phyloP scores from a whole-genome alignment of 2,329 filamentous ascomycete genomes.

The Phaeomoniella chlamydospora region DNA sequence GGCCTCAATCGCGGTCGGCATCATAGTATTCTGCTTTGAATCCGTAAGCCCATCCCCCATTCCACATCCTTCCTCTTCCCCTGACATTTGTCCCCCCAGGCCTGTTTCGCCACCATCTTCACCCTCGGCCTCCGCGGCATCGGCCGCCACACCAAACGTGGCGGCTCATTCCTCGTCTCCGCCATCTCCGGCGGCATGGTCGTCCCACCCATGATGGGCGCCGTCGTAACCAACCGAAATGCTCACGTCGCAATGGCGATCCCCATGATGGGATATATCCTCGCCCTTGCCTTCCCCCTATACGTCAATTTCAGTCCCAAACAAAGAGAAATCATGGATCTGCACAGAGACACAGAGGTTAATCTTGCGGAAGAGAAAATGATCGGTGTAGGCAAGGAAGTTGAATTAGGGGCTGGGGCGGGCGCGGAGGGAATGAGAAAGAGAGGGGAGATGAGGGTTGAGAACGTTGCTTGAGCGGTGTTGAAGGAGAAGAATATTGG shows the following conservation, averaged over 20 bases:
- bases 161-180: slow-evolving; percentile 52
- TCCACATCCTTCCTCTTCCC: background rate
- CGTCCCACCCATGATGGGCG: slow-evolving; percentile 54
- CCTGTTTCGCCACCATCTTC: slow-evolving; percentile 61
- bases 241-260: slow-evolving; percentile 14
- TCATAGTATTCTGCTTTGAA: slow-evolving; percentile 17
- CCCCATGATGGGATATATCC: slow-evolving; percentile 12
- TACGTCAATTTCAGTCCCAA: slow-evolving; percentile 14
- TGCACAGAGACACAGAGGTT: slow-evolving; percentile 10
- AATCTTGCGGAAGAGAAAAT: background rate
- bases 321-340: slow-evolving; percentile 10
- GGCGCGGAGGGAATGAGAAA: background rate
- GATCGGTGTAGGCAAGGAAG: background rate
- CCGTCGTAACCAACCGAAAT: slow-evolving; percentile 13
- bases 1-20: slow-evolving; percentile 38
- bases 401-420: background rate
- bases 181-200: slow-evolving; percentile 55
- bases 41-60: too few relatives aligned
- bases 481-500: too few relatives aligned
- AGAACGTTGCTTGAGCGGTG: background rate
- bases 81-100: slow-evolving; percentile 1
- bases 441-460: background rate
- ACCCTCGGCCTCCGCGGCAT: slow-evolving; percentile 58
- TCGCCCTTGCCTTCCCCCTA: slow-evolving; percentile 13
- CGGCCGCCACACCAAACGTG: slow-evolving; percentile 57